These are phyloP conservation scores for Microthlaspi erraticum DNA, from an alignment of 345 rosid species.

Conservation along the genomic window DNA sequence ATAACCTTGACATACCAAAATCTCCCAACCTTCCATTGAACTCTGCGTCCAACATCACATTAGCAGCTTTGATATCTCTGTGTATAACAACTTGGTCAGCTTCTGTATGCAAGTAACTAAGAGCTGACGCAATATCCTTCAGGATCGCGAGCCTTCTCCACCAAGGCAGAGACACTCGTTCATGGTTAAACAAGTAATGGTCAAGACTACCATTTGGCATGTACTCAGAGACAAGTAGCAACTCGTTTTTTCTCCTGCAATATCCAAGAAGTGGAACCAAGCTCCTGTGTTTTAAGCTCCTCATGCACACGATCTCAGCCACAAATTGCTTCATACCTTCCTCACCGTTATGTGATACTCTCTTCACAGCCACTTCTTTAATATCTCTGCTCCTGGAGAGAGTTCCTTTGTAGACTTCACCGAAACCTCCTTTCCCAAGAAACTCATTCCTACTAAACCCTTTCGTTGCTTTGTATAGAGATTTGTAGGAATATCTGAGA, in stretches of 20 bases:
- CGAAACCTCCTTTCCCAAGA: constrained; percentile 69
- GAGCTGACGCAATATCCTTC: constrained; percentile 52
- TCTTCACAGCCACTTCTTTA: constrained; percentile 62
- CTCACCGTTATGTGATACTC: constrained; percentile 52
- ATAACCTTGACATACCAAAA: constrained; percentile 87
- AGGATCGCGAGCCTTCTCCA: constrained; percentile 47
- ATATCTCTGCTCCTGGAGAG: constrained; percentile 42
- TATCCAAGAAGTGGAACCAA: constrained; percentile 62
- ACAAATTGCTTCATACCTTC: constrained; percentile 62
- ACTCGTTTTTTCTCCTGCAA: constrained; percentile 59
- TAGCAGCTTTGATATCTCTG: constrained; percentile 61
- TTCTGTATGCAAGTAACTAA: constrained; percentile 58
- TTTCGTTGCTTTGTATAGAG: constrained; percentile 61
- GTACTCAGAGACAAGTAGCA: constrained; percentile 59
- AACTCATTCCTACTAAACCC: constrained; percentile 58
- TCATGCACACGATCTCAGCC: constrained; percentile 52
- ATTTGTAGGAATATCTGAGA: constrained; percentile 59
- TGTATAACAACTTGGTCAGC: constrained; percentile 63
- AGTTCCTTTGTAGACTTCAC: constrained; percentile 63
- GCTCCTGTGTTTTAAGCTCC: constrained; percentile 56
- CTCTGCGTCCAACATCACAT: constrained; percentile 58
- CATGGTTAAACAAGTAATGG: constrained; percentile 40
- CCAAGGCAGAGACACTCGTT: constrained; percentile 46
- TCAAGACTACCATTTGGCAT: constrained; percentile 70
- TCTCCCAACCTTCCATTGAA: constrained; percentile 84